Evolutionary conservation across 805 yeast species (phyloP).

Genomic region (Tetrapisispora phaffii): DNA sequence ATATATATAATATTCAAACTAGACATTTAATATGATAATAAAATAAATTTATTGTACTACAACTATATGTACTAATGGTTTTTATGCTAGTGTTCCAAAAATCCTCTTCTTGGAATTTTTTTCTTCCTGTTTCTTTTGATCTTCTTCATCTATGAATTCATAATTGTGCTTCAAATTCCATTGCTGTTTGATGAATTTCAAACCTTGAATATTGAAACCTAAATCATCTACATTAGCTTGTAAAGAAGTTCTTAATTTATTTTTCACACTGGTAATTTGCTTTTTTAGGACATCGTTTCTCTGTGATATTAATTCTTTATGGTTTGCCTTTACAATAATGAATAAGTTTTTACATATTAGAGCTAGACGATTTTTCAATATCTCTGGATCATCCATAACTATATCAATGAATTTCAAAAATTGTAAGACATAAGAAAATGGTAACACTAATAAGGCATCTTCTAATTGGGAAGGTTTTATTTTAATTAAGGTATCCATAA

Average conservation of each 20-base stretch:
- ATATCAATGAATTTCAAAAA: slow-evolving; percentile 63
- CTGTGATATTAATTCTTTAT: slow-evolving; percentile 67
- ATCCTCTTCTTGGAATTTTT: slow-evolving; percentile 61
- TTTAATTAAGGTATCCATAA: slow-evolving; percentile 56
- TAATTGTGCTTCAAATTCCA: slow-evolving; percentile 71
- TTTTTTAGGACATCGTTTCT: slow-evolving; percentile 53
- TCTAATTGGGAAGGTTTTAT: slow-evolving; percentile 81
- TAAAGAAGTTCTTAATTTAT: slow-evolving; percentile 49
- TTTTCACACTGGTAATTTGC: slow-evolving; percentile 55
- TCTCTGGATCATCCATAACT: slow-evolving; percentile 50
- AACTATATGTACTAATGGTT: not conserved
- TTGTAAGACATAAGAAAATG: slow-evolving; percentile 71
- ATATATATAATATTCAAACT: not conserved
- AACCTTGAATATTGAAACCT: slow-evolving; percentile 79
- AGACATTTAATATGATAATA: not conserved
- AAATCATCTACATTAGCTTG: slow-evolving; percentile 44
- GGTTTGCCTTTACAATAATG: slow-evolving; percentile 62
- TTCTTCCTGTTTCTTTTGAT: slow-evolving; percentile 44
- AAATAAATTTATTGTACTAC: not conserved
- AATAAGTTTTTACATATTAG: slow-evolving; percentile 66
- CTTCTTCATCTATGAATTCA: slow-evolving; percentile 62
- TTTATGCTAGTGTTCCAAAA: slow-evolving; percentile 42
- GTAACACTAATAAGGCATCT: slow-evolving; percentile 84
- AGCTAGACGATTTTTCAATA: slow-evolving; percentile 44
- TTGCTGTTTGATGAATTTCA: slow-evolving; percentile 60